Base-by-base conservation (phyloP, 2,329 filamentous ascomycete genomes). In the Sphaerulina musiva region DNA sequence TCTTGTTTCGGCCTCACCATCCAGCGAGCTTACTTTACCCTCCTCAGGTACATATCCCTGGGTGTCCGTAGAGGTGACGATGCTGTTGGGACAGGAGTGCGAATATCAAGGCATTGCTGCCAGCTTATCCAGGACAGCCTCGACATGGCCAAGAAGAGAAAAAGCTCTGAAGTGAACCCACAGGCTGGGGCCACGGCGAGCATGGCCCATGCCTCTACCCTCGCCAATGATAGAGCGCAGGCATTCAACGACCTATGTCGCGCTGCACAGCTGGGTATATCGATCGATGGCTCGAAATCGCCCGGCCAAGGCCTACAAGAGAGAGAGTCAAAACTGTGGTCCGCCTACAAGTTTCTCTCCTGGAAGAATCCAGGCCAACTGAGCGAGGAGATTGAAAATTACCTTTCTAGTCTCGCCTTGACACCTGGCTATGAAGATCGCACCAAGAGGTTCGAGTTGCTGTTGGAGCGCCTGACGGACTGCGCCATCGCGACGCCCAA, bases 131-230 rank as follows among this genome's bases (percentile, higher is more conserved):
- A 23, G 6, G 12, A 6, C 12, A 10, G 40, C 40, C 12, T n/a
- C 44, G 14, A 12, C n/a, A 53, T 56, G 49, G 54, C 54, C 20
- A 41, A 36, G 7, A 53, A 56, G 26, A 38, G 54, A 23, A 53
- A 53, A 42, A 53, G 49, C 31, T 56, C 54, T 11, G 45, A 56
- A 45, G 50, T 52, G 39, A 49, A 52, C 39, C 12, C 53, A 40
- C 34, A 14, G n/a, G 20, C 43, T 32, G 34, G 11, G n/a, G 29
- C 43, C 3, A 32, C 17, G 1, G 11, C 26, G n/a, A 14, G 41
- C 14, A 44, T 26, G 20, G 39, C 31, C 39, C 29, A 47, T 47
- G 34, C 20, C 43, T 45, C 26, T 1, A 20, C 20, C 43, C 36
- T 29, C 26, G 26, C 26, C 26, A 29, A 11, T 1, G 39, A 14